Percentiles rank a stretch among this genome's conserved stretches.
These are phyloP conservation scores for Mucor ambiguus DNA, from an alignment of 371 early-diverging fungal genomes.

Conservation along the genomic window DNA sequence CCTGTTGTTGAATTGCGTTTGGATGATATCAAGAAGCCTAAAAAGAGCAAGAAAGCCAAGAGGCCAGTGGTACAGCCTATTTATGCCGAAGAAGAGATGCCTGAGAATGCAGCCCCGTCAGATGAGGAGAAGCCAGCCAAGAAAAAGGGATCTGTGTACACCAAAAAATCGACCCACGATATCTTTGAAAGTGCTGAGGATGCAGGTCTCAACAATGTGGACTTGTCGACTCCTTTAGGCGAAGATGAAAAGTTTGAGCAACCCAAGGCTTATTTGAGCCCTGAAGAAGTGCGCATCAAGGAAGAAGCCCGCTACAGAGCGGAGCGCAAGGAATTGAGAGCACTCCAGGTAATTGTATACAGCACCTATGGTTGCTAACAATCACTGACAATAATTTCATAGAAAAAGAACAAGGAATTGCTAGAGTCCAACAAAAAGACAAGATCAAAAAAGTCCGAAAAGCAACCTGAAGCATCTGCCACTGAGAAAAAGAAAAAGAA, in stretches of 20 bases:
- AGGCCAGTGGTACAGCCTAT: constrained; percentile 39
- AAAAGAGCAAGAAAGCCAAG: constrained; percentile 30
- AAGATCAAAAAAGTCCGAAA: constrained; percentile 6
- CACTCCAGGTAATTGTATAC: constrained; percentile 26
- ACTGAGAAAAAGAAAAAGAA: constrained; percentile 31
- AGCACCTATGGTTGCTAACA: not conserved
- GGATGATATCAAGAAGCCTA: constrained; percentile 50
- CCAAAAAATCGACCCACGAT: constrained; percentile 33
- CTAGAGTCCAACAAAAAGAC: constrained; percentile 7
- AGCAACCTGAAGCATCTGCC: constrained; percentile 1
- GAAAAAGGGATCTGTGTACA: constrained; percentile 18
- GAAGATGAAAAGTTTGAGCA: constrained; percentile 66
- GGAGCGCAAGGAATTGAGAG: constrained; percentile 44
- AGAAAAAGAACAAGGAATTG: constrained; percentile 39
- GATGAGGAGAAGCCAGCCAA: constrained; percentile 46
- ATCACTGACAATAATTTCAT: not conserved
- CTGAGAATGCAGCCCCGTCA: constrained; percentile 60
- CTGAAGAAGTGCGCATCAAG: constrained; percentile 61
- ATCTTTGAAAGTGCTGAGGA: constrained; percentile 47
- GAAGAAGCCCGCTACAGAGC: constrained; percentile 56
- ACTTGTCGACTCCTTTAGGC: constrained; percentile 63
- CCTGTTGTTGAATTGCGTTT: constrained; percentile 78
- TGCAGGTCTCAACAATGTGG: constrained; percentile 55
- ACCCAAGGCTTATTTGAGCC: constrained; percentile 60
- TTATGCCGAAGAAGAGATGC: constrained; percentile 70